Percentiles rank a stretch among this genome's conserved stretches.
Conservation (phyloP, 768 basidiomycete genomes). For the Tricholoma sp. region DNA sequence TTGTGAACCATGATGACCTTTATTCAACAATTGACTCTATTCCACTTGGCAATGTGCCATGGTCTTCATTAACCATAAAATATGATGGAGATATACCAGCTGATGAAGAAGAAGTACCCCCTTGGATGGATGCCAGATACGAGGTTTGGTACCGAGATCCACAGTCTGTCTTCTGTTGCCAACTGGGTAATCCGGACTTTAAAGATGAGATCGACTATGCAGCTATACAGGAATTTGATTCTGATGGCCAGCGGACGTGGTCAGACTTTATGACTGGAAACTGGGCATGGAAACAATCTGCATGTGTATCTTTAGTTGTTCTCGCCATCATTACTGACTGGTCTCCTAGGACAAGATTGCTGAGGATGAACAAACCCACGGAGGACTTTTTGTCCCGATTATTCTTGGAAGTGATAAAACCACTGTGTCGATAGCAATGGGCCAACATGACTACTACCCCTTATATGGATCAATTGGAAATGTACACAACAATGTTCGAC, state of each 20-base stretch:
- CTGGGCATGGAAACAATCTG: conserved; percentile 21
- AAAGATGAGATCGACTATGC: conserved; percentile 25
- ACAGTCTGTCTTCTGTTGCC: conserved; percentile 18
- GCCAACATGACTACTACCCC: conserved; percentile 17
- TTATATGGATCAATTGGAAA: too few species aligned
- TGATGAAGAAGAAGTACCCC: conserved; percentile 13
- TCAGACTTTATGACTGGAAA: conserved; percentile 20
- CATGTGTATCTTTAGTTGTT: background rate
- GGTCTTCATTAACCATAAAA: conserved; percentile 26
- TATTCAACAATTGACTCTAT: conserved; percentile 30
- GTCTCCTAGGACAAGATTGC: conserved; percentile 5
- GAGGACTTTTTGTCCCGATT: conserved; percentile 14
- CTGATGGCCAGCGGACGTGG: conserved; percentile 8
- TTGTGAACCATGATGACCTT: conserved; percentile 24
- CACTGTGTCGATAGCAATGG: conserved; percentile 23
- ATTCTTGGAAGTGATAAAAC: conserved; percentile 23
- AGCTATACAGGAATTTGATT: conserved; percentile 23
- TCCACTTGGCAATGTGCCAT: conserved; percentile 28
- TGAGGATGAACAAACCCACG: conserved; percentile 8
- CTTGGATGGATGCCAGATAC: conserved; percentile 27
- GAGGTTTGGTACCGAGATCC: conserved; percentile 31
- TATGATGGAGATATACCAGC: conserved; percentile 20
- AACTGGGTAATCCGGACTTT: conserved; percentile 31
- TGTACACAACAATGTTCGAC: too few species aligned
- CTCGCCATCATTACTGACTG: background rate